Evolutionary conservation across 345 rosid genomes (phyloP), one percentile per base, ranked within the genome.

Genomic region (Luvunga scandens): DNA sequence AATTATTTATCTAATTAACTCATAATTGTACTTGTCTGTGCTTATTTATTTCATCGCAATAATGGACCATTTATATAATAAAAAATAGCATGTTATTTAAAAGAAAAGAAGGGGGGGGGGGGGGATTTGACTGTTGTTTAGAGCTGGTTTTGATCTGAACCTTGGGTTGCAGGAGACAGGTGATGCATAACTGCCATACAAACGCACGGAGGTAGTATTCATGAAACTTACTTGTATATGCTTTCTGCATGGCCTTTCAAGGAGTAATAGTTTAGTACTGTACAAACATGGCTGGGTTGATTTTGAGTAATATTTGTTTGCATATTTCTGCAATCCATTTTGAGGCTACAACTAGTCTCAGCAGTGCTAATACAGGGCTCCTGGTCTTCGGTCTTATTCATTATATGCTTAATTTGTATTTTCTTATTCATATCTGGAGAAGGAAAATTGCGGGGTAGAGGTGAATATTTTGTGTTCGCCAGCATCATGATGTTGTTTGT

Each of bases 101-200:
- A 16, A 30, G 16, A 22, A 3, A n/a, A 39, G 39, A 16, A 13
- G n/a, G n/a, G n/a, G n/a, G n/a, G n/a, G n/a, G n/a, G n/a, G n/a
- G n/a, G n/a, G n/a, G 33, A 59, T 13, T 34, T 24, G 2, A 36
- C 5, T 2, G 1, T 18, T 19, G 21, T 45, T 24, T 60, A 7
- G 7, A 36, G 36, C 28, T 57, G 56, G 64, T 77, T 60, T 76
- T 55, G 59, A 36, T 77, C n/a, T 34, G 24, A 34, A 60, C 50
- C 45, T 66, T 33, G 48, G 67, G 31, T 22, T 59, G 77, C 80
- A 81, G 83, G 83, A 66, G 45, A 19, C 53, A 55, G 28, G 48
- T 36, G 64, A 78, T 38, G 50, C 71, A 12, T 19, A 38, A 31
- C 21, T 55, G 56, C 7, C 31, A 31, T 34, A 22, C 30, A 33